phyloP scores from a whole-genome alignment of 1,139 yeast genomes.

The Martiniozyma asiatica region DNA sequence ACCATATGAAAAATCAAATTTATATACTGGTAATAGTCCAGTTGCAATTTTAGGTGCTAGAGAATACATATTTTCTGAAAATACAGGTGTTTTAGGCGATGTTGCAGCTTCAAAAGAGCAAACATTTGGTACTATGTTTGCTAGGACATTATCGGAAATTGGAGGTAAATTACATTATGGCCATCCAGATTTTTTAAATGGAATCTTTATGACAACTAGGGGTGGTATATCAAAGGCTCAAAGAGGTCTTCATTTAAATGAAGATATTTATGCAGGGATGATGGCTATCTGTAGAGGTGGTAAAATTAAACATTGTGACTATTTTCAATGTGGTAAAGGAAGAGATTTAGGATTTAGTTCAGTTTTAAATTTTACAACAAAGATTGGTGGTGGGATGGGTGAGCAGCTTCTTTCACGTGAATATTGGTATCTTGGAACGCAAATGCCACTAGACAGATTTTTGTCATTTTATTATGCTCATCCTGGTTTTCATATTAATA shows the following conservation, averaged over 20 bases:
- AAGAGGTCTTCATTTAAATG: constrained; percentile 73
- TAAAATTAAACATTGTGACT: constrained; percentile 76
- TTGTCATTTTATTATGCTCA: constrained; percentile 84
- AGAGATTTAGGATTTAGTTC: constrained; percentile 82
- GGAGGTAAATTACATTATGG: constrained; percentile 89
- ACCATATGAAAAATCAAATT: constrained; percentile 37
- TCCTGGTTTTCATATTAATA: constrained; percentile 82
- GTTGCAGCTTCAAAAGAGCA: constrained; percentile 92
- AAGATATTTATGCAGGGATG: constrained; percentile 89
- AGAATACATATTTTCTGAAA: constrained; percentile 80
- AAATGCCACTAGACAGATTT: constrained; percentile 67
- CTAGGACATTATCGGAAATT: constrained; percentile 72
- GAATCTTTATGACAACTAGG: constrained; percentile 76
- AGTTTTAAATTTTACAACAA: constrained; percentile 71
- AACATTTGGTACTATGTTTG: constrained; percentile 83
- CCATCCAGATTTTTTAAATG: constrained; percentile 82
- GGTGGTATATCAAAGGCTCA: constrained; percentile 91
- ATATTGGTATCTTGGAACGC: constrained; percentile 71
- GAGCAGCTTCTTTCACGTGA: constrained; percentile 81
- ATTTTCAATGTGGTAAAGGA: constrained; percentile 86
- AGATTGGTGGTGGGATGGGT: constrained; percentile 94
- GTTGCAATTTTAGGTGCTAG: constrained; percentile 85
- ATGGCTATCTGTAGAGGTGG: constrained; percentile 76
- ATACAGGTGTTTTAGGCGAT: constrained; percentile 78
- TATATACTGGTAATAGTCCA: constrained; percentile 30